Base-by-base conservation (phyloP, 257 asterid species). In the Apocynum venetum region DNA sequence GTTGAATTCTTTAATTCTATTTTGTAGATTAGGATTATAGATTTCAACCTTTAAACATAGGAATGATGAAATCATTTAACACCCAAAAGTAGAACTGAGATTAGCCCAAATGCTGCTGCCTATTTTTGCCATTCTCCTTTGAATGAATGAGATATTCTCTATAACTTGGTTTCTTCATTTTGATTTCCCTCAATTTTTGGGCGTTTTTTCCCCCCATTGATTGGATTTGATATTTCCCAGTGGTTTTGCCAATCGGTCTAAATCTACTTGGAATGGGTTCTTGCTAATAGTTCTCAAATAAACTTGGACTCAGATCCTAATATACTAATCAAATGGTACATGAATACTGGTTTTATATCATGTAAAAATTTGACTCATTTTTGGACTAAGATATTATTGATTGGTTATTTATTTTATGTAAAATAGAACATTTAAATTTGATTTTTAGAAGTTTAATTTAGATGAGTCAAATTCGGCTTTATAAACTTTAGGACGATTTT, bases 11-110 rank as follows among this genome's bases (percentile, higher is more conserved):
- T 74, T 67, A 15, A 52, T 15, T 79, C 60, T 40, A 65, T 35
- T 66, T 43, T 49, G 52, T 73, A 79, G 79, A 57, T 59, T 79
- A 66, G 82, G 71, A 38, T 67, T 67, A 67, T 44, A 79, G 76
- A 53, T 53, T 73, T 56, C 49, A 72, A 48, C 59, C 51, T 70
- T 43, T 8, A 56, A 53, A 56, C 52, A 31, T 14, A 51, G 44
- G 14, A 47, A 31, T 41, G 55, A 44, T 69, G 78, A 31, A 63
- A 73, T 41, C 72, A 71, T 44, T 56, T 60, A 73, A 43, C 76
- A 1, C 76, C 31, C 25, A 14, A 0, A 25, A 67, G 56, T 36
- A 71, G 77, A 59, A 71, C 44, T 46, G 6, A 71, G 67, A 57
- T 72, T 55, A 60, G 72, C 49, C 19, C 44, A 59, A 53, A 47